Evolutionary conservation across 371 early-diverging fungal genomes (phyloP).

Genomic region (Coemansia sp.): DNA sequence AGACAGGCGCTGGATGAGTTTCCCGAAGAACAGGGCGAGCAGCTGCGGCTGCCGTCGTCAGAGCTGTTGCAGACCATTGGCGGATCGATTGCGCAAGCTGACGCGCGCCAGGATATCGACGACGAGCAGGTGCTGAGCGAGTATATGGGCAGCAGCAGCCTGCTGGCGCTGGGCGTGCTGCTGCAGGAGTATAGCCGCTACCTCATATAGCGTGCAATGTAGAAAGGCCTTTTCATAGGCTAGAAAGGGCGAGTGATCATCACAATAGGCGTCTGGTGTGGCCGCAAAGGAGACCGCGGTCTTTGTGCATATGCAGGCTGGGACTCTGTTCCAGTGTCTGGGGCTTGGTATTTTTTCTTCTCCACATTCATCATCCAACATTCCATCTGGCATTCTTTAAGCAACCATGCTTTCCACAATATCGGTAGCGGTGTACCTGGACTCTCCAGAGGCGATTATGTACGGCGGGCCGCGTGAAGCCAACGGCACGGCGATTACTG

Average conservation of each 20-base stretch:
- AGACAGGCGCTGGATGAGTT: constrained; percentile 1
- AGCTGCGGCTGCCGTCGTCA: constrained; percentile 44
- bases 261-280: background rate
- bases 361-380: background rate
- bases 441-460: constrained; percentile 29
- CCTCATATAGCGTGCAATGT: constrained; percentile 15
- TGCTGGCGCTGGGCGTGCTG: constrained; percentile 44
- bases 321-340: background rate
- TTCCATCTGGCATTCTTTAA: background rate
- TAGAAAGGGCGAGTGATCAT: constrained; percentile 2
- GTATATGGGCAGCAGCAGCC: constrained; percentile 38
- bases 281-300: background rate
- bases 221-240: constrained; percentile 1
- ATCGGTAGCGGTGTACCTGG: constrained; percentile 20
- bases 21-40: constrained; percentile 4
- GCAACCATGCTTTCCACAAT: constrained; percentile 18
- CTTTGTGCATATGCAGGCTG: background rate
- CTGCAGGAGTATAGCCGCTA: constrained; percentile 38
- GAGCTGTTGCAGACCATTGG: constrained; percentile 41
- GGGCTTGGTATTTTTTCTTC: background rate
- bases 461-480: constrained; percentile 41
- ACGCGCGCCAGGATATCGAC: constrained; percentile 7
- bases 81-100: constrained; percentile 13
- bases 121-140: constrained; percentile 16
- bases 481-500: constrained; percentile 21